Base-by-base conservation (phyloP, 2,329 filamentous ascomycete species). In the Colletotrichum sp. region DNA sequence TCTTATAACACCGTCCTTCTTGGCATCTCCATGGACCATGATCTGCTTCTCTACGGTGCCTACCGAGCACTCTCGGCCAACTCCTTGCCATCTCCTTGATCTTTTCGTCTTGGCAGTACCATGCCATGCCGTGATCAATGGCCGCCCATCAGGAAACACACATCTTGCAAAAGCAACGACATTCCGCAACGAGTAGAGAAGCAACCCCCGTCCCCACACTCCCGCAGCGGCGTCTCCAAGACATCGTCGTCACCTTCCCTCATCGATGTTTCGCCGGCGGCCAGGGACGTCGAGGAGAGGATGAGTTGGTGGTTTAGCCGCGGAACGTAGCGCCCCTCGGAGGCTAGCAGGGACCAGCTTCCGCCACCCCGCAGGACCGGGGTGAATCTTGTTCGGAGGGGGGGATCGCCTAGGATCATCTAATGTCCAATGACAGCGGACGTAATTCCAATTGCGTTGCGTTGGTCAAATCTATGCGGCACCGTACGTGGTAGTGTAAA, bases 161-260 rank as follows among this genome's bases (percentile, higher is more conserved):
- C 62, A 55, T 48, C 44, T 32, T 44, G 59, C 67, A 64, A 70
- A 44, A 67, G 68, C 69, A 72, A 44, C 68, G 48, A 71, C 48
- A 39, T 57, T 55, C 55, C 63, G 30, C 26, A 57, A 64, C 39
- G 34, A 18, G 52, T 39, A 44, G 71, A 26, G 52, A 72, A 62
- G 30, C 57, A 26, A 24, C 18, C 39, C n/a, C 52, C 57, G 36
- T 48, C 69, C 48, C 62, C 69, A 72, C 62, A 44, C 39, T 63
- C 24, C 68, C 62, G 52, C 39, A 26, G 62, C 60, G 34, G 48
- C 24, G 26, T 75, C 48, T 26, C 36, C 71, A 55, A 71, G 62
- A 75, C 72, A 71, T 63, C 39, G 62, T 68, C 72, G 69, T 75
- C 72, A 72, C 55, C 63, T 72, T 72, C 63, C 62, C 26, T 48